Evolutionary conservation across 2,329 filamentous ascomycete species (phyloP), one percentile per base, ranked within the genome.

Genomic region (Paracoccidioides lutzii): DNA sequence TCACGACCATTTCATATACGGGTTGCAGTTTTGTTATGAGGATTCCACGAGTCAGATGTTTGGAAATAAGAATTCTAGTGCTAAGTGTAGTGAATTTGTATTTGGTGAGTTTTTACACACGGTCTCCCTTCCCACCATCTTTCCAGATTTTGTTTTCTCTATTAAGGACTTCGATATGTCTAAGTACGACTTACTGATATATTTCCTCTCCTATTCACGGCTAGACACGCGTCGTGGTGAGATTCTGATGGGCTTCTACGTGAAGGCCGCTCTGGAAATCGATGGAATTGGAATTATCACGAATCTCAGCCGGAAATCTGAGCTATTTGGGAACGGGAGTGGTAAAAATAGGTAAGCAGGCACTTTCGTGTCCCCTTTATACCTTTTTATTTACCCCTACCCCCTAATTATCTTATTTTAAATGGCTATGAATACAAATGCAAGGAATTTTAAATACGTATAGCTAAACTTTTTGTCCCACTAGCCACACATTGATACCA

Each of bases 11-110:
- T 85, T 85, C 3, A 67, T 97, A 10, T 86, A 95, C 67, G 93
- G 93, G 0, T 71, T 98, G 22, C 91, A 97, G 68, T 97, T 98
- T 70, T 78, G 87, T 57, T 97, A 95, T 66, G 91, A 97, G 65
- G 90, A 97, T 68, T 79, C 81, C 14, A 85, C 87, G 0, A 85
- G 78, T 55, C 89, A 96, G 67, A 70, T 96, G 3, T 94, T 98
- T 74, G 93, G 93, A 43, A 42, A 52, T 28, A 90, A 88, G 65
- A 78, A 80, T 55, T 86, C 85, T 87, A 85, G 6, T 59, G 72
- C 78, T 30, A 82, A 82, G 2, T 84, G 85, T 1, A 83, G 86
- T 64, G 80, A 83, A 48, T 95, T 95, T 72, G 78, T 86, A 14
- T 77, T 97, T 62, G 84, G 87, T 88, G 74, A 71, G 40, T 59